phyloP scores from a whole-genome alignment of 2,329 filamentous ascomycete genomes.

The Zelopaecilomyces penicillatus region DNA sequence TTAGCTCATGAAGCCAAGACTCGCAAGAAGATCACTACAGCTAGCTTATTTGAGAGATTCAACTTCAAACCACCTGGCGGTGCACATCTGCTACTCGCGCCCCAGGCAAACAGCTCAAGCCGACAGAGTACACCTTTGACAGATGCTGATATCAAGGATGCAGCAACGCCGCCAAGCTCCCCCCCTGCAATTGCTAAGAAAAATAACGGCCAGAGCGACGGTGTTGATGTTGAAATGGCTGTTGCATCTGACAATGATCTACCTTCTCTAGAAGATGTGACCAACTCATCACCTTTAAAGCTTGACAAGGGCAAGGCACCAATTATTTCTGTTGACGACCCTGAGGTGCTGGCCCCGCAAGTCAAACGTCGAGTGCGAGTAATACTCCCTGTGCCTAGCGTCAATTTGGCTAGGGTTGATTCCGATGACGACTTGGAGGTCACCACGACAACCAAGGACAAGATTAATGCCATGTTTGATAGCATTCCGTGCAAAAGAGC shows the following conservation, averaged over 20 bases:
- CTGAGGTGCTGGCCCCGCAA: slow-evolving; percentile 18
- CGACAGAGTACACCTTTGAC: slow-evolving; percentile 42
- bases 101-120: slow-evolving; percentile 46
- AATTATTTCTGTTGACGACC: slow-evolving; percentile 10
- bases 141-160: slow-evolving; percentile 42
- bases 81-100: slow-evolving; percentile 19
- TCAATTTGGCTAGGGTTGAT: slow-evolving; percentile 32
- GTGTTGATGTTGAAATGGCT: slow-evolving; percentile 4
- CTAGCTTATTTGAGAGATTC: slow-evolving; percentile 75
- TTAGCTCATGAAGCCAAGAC: slow-evolving; percentile 83
- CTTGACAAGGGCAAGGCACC: slow-evolving; percentile 49
- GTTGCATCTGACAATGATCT: slow-evolving; percentile 27
- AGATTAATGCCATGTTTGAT: slow-evolving; percentile 59
- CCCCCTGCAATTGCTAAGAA: slow-evolving; percentile 35
- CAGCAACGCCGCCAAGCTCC: slow-evolving; percentile 66
- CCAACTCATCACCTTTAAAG: slow-evolving; percentile 22
- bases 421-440: slow-evolving; percentile 61
- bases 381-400: slow-evolving; percentile 33
- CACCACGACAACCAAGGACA: slow-evolving; percentile 38
- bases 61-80: slow-evolving; percentile 52
- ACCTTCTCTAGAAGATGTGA: slow-evolving; percentile 28
- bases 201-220: slow-evolving; percentile 2
- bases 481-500: slow-evolving; percentile 54
- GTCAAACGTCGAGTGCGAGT: slow-evolving; percentile 43
- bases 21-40: slow-evolving; percentile 82